Evolutionary conservation across 306 rosid species (phyloP), one percentile per base, ranked within the genome.

Genomic region (Heteromeles arbutifolia): DNA sequence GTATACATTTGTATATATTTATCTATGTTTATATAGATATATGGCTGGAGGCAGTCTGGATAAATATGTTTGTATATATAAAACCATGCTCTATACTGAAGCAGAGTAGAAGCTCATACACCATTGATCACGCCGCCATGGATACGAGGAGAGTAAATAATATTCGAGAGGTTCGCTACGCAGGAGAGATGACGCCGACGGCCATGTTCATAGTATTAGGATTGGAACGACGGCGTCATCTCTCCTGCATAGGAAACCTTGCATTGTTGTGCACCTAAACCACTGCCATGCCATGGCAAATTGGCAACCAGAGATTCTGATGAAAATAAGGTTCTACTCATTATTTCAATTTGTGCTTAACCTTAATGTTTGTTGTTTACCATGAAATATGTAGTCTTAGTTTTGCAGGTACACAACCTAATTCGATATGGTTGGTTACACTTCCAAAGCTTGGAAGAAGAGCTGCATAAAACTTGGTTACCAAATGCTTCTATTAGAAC

Each of bases 131-230:
- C 12, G 44, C 12, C 8, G 2, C 57, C 29, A 57, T 57, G 4
- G 63, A 10, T 13, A 3, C 24, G 29, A 58, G 14, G 32, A 58
- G 62, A 74, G 39, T 21, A 21, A 59, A 71, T 85, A 82, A 82
- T 34, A 34, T 34, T 53, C 48, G 44, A 31, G 75, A 80, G 96
- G 87, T 88, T 90, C 71, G 43, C 84, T 84, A 83, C 86, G 90
- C 96, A 90, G 90, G 93, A 88, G 92, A 87, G 87, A 90, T 92
- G 97, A n/a, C 77, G 84, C 93, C 63, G 56, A 4, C 73, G 3
- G 74, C 54, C 39, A 56, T 59, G 32, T 71, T 74, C 78, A 58
- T 18, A 24, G 6, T 14, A 44, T 24, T 11, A 44, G 37, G 78
- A 45, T 34, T 59, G 32, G 45, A 45, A 69, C 3, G 70, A 31